Base-by-base conservation (phyloP, 768 basidiomycete genomes). In the Mrakia frigida region DNA sequence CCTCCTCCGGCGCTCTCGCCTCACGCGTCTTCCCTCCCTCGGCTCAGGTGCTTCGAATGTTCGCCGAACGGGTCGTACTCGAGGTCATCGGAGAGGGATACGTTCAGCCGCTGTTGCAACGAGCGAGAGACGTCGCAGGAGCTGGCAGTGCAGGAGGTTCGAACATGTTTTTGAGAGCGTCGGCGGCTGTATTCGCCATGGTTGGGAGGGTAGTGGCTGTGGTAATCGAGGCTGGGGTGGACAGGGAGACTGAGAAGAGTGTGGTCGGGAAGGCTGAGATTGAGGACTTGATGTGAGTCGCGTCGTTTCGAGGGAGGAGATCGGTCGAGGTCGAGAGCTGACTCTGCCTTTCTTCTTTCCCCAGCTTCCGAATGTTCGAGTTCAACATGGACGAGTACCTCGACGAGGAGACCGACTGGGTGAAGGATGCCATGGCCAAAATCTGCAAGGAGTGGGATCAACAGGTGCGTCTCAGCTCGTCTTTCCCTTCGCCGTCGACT, bases 361-460 rank as follows among this genome's bases (percentile, higher is more conserved):
- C 2, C 80, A 95, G 94, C 18, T 96, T 93, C 82, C 88, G 87
- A 65, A 97, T 98, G 93, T 98, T 98, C 80, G 95, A 98, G 83
- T 86, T 87, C 14, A 92, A 95, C 82, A 97, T 98, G 93, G 95
- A 97, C 81, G 95, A 98, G 81, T 98, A 98, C 80, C 89, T 98
- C 3, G 91, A 94, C 77, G 94, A 98, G 81, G 96, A 99, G 82
- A 87, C 91, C 7, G 95, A 97, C 75, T 87, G 87, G 76, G 86
- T 93, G 70, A 93, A 93, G 80, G 87, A 86, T 6, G 85, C 87
- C 0, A 88, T 97, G 74, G 91, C 92, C 43, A 85, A 83, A 3
- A 91, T 91, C 21, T 94, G 91, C 82, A 88, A 88, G 76, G 86
- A 85, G 0, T 98, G 94, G 97, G 91, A 95, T 76, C 85, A 85